These are phyloP conservation scores for Mortierella antarctica DNA, from an alignment of 192 early-diverging fungal species.

Conservation along the genomic window DNA sequence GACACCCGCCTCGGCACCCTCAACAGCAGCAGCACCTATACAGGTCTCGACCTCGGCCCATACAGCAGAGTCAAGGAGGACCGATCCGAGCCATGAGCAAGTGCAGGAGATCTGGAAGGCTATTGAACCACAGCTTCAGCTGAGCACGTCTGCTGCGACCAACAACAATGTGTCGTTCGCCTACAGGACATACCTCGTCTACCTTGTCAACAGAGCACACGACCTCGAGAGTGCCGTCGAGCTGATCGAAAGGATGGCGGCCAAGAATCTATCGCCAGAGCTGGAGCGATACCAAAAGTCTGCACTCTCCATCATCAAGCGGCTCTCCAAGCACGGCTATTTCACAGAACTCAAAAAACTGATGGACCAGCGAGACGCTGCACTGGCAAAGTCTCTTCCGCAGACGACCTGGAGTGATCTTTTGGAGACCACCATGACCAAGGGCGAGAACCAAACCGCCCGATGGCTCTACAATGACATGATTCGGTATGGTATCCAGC, in stretches of 20 bases:
- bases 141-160: neutral
- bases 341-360: slow-evolving; percentile 42
- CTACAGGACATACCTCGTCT: slow-evolving; percentile 36
- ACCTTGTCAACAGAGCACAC: slow-evolving; percentile 15
- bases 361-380: slow-evolving; percentile 27
- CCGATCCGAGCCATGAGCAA: slow-evolving; percentile 10
- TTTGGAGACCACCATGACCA: slow-evolving; percentile 27
- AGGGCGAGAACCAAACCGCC: slow-evolving; percentile 37
- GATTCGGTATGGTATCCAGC: slow-evolving; percentile 34
- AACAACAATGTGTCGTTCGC: slow-evolving; percentile 34
- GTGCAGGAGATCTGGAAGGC: slow-evolving; percentile 37
- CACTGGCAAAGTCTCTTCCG: slow-evolving; percentile 19
- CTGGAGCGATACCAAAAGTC: slow-evolving; percentile 38
- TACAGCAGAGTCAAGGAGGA: neutral
- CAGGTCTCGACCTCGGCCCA: neutral
- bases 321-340: slow-evolving; percentile 22
- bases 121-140: slow-evolving; percentile 30
- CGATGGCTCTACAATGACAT: slow-evolving; percentile 51
- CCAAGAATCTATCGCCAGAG: slow-evolving; percentile 36
- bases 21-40: neutral
- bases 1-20: slow-evolving; percentile 1
- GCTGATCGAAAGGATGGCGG: slow-evolving; percentile 36
- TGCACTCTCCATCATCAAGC: neutral
- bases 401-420: slow-evolving; percentile 30
- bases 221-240: slow-evolving; percentile 40